A percentile compares a stretch with the other conserved stretches of the same genome.
These are phyloP conservation scores for Penicillium manginii DNA, from an alignment of 495 filamentous ascomycete genomes.

Conservation along the genomic window DNA sequence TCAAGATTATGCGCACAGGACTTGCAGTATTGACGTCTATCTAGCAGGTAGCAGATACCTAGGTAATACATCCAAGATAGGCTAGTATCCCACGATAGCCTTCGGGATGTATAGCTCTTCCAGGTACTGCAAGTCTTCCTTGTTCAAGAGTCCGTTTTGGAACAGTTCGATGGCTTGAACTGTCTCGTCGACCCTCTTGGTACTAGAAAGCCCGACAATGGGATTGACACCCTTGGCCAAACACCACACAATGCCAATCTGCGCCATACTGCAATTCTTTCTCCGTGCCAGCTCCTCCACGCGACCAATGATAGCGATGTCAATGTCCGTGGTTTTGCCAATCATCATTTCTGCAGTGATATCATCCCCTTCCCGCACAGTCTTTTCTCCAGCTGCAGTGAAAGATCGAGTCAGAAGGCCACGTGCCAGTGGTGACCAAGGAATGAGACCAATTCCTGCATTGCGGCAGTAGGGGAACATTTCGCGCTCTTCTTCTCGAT, in stretches of 20 bases:
- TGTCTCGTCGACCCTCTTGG: constrained; percentile 57
- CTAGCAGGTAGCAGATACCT: too few relatives aligned
- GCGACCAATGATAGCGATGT: constrained; percentile 53
- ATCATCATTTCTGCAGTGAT: constrained; percentile 20
- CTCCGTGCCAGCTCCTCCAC: constrained; percentile 63
- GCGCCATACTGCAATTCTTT: constrained; percentile 56
- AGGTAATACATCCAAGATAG: too few relatives aligned
- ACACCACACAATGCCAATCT: constrained; percentile 64
- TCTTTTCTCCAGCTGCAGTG: neutral
- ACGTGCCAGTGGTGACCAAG: constrained; percentile 18
- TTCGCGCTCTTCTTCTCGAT: constrained; percentile 58
- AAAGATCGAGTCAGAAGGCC: constrained; percentile 12
- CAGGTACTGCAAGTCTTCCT: constrained; percentile 10
- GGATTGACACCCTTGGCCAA: constrained; percentile 51
- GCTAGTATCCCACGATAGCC: neutral
- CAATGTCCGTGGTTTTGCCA: constrained; percentile 29
- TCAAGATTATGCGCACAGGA: too few relatives aligned
- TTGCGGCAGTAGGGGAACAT: constrained; percentile 63
- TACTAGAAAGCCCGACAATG: constrained; percentile 60
- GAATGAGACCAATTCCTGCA: constrained; percentile 53
- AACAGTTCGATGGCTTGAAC: constrained; percentile 17
- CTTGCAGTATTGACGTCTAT: too few relatives aligned
- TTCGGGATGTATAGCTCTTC: constrained; percentile 13
- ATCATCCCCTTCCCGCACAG: constrained; percentile 27
- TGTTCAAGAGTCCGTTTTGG: neutral